phyloP scores from a whole-genome alignment of 2,329 filamentous ascomycete genomes.

The Colletotrichum sp. region DNA sequence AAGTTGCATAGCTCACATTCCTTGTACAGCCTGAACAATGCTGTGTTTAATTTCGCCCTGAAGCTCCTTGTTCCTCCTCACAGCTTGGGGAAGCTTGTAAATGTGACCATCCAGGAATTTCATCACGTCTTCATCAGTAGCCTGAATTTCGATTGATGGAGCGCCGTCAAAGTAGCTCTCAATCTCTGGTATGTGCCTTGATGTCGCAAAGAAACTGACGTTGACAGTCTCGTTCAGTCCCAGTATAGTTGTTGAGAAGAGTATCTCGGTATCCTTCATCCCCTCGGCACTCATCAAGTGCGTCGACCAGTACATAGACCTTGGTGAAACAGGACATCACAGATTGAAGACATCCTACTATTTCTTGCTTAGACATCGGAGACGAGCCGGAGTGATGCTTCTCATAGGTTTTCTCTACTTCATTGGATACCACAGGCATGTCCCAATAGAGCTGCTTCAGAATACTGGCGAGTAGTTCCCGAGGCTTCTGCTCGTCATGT shows the following conservation, averaged over 20 bases:
- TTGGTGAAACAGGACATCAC: background rate
- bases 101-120: conserved; percentile 12
- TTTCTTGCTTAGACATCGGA: background rate
- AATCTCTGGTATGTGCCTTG: conserved; percentile 23
- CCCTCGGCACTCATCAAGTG: conserved; percentile 31
- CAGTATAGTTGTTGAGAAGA: conserved; percentile 1
- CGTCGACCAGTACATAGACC: conserved; percentile 26
- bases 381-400: background rate
- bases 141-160: conserved; percentile 17
- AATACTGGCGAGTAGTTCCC: conserved; percentile 35
- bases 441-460: conserved; percentile 44
- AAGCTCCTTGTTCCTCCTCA: background rate
- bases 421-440: accelerated
- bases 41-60: conserved; percentile 1
- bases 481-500: conserved; percentile 38
- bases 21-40: conserved; percentile 10
- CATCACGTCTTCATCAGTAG: conserved; percentile 16
- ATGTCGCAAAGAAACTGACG: conserved; percentile 27
- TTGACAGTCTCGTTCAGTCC: background rate
- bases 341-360: background rate
- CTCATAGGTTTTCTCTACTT: background rate
- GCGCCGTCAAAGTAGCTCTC: background rate
- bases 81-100: background rate
- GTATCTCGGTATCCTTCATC: background rate
- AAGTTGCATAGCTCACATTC: conserved; percentile 20